These are phyloP conservation scores for Pleodorina starrii DNA, from an alignment of 139 green algal species.

Conservation along the genomic window DNA sequence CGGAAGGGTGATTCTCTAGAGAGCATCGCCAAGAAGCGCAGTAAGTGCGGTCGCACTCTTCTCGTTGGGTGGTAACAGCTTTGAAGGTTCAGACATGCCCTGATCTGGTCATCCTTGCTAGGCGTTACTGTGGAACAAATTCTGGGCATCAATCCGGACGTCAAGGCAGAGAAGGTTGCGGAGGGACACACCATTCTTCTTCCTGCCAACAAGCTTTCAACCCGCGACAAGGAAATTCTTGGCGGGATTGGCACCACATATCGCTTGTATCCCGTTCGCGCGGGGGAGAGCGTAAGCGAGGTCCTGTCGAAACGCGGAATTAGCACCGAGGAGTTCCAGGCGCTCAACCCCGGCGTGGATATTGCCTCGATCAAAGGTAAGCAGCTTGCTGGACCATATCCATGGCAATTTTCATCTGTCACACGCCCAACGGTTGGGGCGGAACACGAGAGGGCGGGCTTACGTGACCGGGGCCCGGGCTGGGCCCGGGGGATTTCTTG, in stretches of 20 bases:
- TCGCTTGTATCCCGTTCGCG: constrained; percentile 84
- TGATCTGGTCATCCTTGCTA: constrained; percentile 33
- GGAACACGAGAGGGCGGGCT: no score
- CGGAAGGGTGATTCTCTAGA: constrained; percentile 86
- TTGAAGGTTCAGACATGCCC: background rate
- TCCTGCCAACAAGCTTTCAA: constrained; percentile 82
- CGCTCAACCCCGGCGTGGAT: constrained; percentile 85
- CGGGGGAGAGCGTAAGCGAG: constrained; percentile 82
- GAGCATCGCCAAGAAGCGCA: constrained; percentile 86
- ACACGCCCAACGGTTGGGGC: no score
- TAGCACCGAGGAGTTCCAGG: constrained; percentile 74
- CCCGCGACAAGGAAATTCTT: constrained; percentile 88
- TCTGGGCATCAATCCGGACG: constrained; percentile 73
- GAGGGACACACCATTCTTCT: constrained; percentile 87
- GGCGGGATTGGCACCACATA: constrained; percentile 81
- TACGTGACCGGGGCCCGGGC: no score
- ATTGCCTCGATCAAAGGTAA: constrained; percentile 74
- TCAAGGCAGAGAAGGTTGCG: constrained; percentile 39
- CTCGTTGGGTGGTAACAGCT: background rate
- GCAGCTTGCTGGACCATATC: background rate
- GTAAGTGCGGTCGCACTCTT: constrained; percentile 57
- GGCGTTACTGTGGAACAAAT: constrained; percentile 76
- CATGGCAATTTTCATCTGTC: no score
- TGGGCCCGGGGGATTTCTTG: no score
- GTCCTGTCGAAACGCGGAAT: constrained; percentile 86